Conservation (phyloP, 768 basidiomycete genomes). For the Mycena venus region DNA sequence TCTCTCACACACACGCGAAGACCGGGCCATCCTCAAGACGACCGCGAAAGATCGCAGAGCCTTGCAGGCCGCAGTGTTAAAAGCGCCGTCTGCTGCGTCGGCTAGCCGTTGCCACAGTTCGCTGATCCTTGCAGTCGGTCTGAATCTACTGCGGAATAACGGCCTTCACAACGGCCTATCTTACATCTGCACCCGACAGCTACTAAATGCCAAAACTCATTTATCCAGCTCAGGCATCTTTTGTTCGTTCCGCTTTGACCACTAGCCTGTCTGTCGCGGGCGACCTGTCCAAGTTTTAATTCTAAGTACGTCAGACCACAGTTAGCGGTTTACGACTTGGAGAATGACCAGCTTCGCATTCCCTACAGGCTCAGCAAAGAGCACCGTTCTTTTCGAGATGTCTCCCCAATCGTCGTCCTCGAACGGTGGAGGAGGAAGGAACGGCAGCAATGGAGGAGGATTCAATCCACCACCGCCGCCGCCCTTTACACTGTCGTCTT, state of each 20-base stretch:
- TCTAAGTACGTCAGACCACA: neutral
- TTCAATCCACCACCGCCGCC: neutral
- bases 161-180: constrained; percentile 5
- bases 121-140: constrained; percentile 3
- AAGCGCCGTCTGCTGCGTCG: neutral
- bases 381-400: constrained; percentile 18
- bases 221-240: neutral
- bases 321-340: neutral
- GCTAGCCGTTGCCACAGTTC: constrained; percentile 6
- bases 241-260: neutral
- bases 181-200: constrained; percentile 1
- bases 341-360: constrained; percentile 15
- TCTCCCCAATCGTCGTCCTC: neutral
- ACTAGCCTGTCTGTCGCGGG: constrained; percentile 21
- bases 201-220: too few relatives aligned
- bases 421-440: neutral
- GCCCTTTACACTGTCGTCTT: neutral
- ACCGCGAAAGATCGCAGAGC: neutral
- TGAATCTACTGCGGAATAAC: neutral
- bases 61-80: neutral
- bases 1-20: too few relatives aligned
- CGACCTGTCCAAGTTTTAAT: constrained; percentile 14
- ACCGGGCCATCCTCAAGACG: neutral
- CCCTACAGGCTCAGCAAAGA: constrained; percentile 18
- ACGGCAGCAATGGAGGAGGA: neutral